Evolutionary conservation across 495 filamentous ascomycete genomes (phyloP).

Genomic region (Trichoderma orchidacearum): DNA sequence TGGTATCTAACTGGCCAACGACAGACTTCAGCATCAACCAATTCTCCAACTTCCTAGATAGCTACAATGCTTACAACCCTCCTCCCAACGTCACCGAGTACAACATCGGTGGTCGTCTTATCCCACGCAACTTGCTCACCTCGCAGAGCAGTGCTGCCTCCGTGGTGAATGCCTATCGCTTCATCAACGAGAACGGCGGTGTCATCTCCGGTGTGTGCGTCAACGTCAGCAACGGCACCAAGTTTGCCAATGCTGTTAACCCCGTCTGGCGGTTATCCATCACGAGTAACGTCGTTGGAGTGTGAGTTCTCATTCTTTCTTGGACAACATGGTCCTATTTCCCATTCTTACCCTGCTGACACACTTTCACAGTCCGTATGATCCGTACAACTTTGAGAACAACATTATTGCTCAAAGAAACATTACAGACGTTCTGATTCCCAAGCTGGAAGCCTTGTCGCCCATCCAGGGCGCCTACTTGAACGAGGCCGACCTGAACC

Average conservation of each 20-base stretch:
- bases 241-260: slow-evolving; percentile 10
- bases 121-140: slow-evolving; percentile 29
- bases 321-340: background rate
- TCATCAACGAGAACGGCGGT: background rate
- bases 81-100: slow-evolving; percentile 1
- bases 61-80: background rate
- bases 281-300: background rate
- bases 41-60: background rate
- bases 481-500: slow-evolving; percentile 32
- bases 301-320: background rate
- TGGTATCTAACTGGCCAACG: background rate
- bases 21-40: background rate
- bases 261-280: slow-evolving; percentile 7
- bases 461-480: slow-evolving; percentile 28
- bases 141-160: slow-evolving; percentile 15
- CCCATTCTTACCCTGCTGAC: background rate
- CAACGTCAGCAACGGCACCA: slow-evolving; percentile 26
- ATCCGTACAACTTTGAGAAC: background rate
- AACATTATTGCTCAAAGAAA: background rate
- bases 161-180: background rate
- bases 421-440: slow-evolving; percentile 12
- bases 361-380: background rate
- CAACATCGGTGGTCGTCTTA: slow-evolving; percentile 37
- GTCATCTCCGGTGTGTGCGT: slow-evolving; percentile 13
- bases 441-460: slow-evolving; percentile 25